phyloP scores from a whole-genome alignment of 257 asterid genomes.

The Solanum appendiculatum region DNA sequence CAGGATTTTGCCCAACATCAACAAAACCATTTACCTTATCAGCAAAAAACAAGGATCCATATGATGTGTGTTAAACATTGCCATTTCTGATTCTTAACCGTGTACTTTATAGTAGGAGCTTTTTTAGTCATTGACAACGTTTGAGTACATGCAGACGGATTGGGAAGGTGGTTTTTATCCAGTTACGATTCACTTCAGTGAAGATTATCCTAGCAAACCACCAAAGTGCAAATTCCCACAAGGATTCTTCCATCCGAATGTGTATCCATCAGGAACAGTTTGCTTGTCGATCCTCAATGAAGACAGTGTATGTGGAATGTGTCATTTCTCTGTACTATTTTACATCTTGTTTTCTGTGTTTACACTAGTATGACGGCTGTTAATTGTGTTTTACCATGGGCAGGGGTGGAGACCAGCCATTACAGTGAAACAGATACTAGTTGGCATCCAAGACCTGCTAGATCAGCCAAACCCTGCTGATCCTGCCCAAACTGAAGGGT shows the following conservation, averaged over 20 bases:
- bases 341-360: not conserved
- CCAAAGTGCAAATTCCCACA: slow-evolving; percentile 41
- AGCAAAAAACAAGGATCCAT: not conserved
- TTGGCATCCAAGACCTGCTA: slow-evolving; percentile 22
- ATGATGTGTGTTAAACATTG: not conserved
- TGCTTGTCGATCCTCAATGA: slow-evolving; percentile 45
- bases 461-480: slow-evolving; percentile 23
- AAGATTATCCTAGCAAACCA: slow-evolving; percentile 47
- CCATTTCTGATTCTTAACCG: not conserved
- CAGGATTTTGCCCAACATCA: not conserved
- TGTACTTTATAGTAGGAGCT: not conserved
- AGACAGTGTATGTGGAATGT: slow-evolving; percentile 29
- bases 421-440: slow-evolving; percentile 27
- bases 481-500: slow-evolving; percentile 34
- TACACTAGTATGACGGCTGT: not conserved
- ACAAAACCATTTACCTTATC: not conserved
- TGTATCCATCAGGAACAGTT: slow-evolving; percentile 48
- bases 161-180: slow-evolving; percentile 45
- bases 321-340: not conserved
- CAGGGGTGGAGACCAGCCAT: slow-evolving; percentile 32
- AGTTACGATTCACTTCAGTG: slow-evolving; percentile 33
- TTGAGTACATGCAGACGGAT: slow-evolving; percentile 29
- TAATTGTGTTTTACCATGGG: not conserved
- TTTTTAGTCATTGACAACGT: not conserved
- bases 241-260: slow-evolving; percentile 42